Base-by-base conservation (phyloP, 768 basidiomycete genomes). In the Candolleomyces eurysporus region DNA sequence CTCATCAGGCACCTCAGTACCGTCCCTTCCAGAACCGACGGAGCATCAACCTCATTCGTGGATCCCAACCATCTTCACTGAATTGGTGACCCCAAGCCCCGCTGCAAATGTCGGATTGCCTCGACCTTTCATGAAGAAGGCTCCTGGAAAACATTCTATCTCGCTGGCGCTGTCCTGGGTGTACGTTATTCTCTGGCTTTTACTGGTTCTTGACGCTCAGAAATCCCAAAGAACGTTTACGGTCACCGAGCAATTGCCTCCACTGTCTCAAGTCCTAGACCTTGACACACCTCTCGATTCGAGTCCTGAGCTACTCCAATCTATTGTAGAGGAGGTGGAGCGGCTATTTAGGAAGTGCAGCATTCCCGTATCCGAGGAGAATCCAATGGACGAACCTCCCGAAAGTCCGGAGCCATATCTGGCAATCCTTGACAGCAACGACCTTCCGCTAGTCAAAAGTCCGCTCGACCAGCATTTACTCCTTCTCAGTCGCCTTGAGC, bases 111-210 rank as follows among this genome's bases (percentile, higher is more conserved):
- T 13, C 6, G 22, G 40, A 11, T 11, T 30, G 14, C 16, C 26
- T 57, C 65, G 63, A 26, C 82, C 79, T 58, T 64, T 89, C 64
- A 82, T 78, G 68, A 83, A 83, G 45, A 55, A 46, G 64, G 80
- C 78, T 16, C 86, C 83, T 66, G 89, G 89, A 2, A 69, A 84
- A 21, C 79, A 83, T 58, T 77, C 87, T 4, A 74, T 91, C 4
- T 76, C 80, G 21, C 75, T 91, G 14, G 79, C 84, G 36, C 73
- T 92, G 54, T 85, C 86, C 14, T 91, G 90, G 90, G 80, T 82
- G 89, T 89, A 60, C 53, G 81, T 26, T 2, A 26, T 26, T 76
- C 32, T 42, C 21, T 16, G 22, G 13, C 32, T 53, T 53, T 36
- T 13, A 30, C 30, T 19, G 17, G 8, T 42, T 31, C 53, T 2